Evolutionary conservation across 2,329 filamentous ascomycete genomes (phyloP).

Genomic region (Beauveria sp.): DNA sequence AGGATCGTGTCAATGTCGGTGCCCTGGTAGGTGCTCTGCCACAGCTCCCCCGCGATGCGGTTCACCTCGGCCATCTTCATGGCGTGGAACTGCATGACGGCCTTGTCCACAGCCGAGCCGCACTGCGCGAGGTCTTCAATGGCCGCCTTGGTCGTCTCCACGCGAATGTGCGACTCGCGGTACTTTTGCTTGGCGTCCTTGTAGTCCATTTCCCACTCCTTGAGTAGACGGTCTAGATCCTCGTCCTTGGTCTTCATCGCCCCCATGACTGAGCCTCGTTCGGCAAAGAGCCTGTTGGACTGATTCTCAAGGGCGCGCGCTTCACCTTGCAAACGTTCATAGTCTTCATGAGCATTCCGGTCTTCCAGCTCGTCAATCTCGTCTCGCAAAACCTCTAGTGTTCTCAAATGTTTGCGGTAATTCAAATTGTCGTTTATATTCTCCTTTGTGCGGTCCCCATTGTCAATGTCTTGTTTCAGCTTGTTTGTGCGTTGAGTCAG

Average conservation of each 20-base stretch:
- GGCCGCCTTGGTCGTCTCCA: constrained; percentile 85
- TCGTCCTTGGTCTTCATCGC: constrained; percentile 78
- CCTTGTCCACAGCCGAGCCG: constrained; percentile 77
- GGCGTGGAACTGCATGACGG: constrained; percentile 93
- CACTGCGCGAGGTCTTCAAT: constrained; percentile 86
- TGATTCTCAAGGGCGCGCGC: constrained; percentile 59
- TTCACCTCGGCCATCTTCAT: constrained; percentile 99
- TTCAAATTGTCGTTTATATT: constrained; percentile 84
- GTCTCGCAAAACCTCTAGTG: constrained; percentile 56
- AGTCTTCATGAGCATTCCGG: constrained; percentile 77
- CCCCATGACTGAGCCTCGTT: constrained; percentile 68
- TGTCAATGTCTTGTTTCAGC: constrained; percentile 67
- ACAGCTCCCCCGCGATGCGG: constrained; percentile 88
- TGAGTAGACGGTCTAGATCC: constrained; percentile 62
- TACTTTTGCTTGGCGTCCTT: constrained; percentile 73
- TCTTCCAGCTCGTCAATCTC: constrained; percentile 70
- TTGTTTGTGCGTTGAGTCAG: constrained; percentile 67
- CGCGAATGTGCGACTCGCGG: constrained; percentile 80
- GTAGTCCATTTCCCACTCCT: constrained; percentile 82
- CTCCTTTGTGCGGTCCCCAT: constrained; percentile 74
- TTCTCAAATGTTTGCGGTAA: constrained; percentile 67
- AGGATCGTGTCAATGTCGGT: constrained; percentile 96
- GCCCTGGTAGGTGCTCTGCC: constrained; percentile 92
- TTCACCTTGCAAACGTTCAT: constrained; percentile 64
- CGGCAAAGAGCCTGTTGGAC: constrained; percentile 61